Evolutionary conservation across 2,329 filamentous ascomycete genomes (phyloP), one percentile per base, ranked within the genome.

Genomic region (Fusarium virguliforme): DNA sequence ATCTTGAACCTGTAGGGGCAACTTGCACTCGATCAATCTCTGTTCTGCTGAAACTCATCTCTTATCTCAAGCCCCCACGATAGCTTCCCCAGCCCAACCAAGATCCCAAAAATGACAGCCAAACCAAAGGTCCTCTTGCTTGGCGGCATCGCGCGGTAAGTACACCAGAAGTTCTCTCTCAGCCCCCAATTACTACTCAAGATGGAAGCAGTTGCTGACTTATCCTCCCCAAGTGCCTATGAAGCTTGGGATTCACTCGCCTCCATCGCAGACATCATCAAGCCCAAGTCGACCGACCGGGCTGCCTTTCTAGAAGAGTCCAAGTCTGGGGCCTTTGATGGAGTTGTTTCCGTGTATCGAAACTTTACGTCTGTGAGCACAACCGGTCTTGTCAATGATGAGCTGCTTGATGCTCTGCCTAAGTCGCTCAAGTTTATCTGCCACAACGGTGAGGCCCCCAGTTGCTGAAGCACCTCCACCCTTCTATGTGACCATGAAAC

Each of bases 311-410:
- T 95, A 58, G 78, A 87, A 53, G 92, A 95, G 82, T 91, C 89
- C 78, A 82, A 83, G 54, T 85, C 87, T 22, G 92, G 92, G 22
- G 84, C 85, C 34, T 84, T 94, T n/a, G 88, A 93, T 70, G 90
- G 88, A 67, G 87, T 90, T 34, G 76, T 87, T 22, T 90, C 87
- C 38, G 86, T 87, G 30, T 96, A 92, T 81, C 89, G 93, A 60
- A 95, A 92, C 13, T 94, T 94, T 74, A 80, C 80, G 48, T 93
- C 90, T 34, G 83, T 88, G 43, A 77, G 76, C 12, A 84, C 91
- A 63, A 95, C 93, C 0, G 94, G 94, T 2, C 81, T 83, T 22
- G 83, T 96, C 68, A 92, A 97, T 78, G 85, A 85, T 48, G 92
- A 94, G 79, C 80, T 96, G n/a, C 81, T 95, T 37, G 79, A 85